Base-by-base conservation (phyloP, 2,329 filamentous ascomycete species). In the Alternaria novae-zelandiae region DNA sequence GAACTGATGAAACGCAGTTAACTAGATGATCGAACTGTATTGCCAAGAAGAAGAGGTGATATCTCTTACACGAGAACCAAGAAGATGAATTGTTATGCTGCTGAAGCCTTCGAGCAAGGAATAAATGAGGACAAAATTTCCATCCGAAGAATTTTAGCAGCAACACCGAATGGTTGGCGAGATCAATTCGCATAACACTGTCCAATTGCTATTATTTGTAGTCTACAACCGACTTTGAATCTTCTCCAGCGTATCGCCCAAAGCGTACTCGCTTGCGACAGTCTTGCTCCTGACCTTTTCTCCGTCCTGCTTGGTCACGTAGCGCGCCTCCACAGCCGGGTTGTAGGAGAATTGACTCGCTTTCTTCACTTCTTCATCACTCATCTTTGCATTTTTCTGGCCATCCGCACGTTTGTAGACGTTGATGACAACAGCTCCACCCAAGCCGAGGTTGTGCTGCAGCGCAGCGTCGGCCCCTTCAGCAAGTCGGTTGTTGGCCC, bases 391-490 rank as follows among this genome's bases (percentile, higher is more conserved):
- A 5, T 89, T 90, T 66, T 82, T 84, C 79, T 87, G 84, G 5
- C 92, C 92, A 78, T 97, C 95, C 0, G 92, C 91, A 21, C 94
- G 88, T 81, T 89, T 89, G 81, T 97, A 97, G 2, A 97, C 91
- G 1, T 92, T 94, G 11, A 96, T 91, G 1, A 98, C 94, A 1
- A 90, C 93, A 8, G 94, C 94, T 58, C 95, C 95, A 10, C 95
- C 95, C 8, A 98, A 85, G 0, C 95, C 95, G 2, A 97, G 85
- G 77, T 98, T 98, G 78, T 98, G 95, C 83, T 97, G 94, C 70
- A 97, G 83, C 57, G 91, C 92, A 61, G 88, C 88, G 66, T 84
- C 87, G 0, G 93, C 94, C 56, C 85, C 85, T 10, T 87, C 83
- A 0, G 90, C 86, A 13, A 89, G 82, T 43, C 95, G 86, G 83